Evolutionary conservation across 768 basidiomycete species (phyloP).

Genomic region (Suillus ampliporus): DNA sequence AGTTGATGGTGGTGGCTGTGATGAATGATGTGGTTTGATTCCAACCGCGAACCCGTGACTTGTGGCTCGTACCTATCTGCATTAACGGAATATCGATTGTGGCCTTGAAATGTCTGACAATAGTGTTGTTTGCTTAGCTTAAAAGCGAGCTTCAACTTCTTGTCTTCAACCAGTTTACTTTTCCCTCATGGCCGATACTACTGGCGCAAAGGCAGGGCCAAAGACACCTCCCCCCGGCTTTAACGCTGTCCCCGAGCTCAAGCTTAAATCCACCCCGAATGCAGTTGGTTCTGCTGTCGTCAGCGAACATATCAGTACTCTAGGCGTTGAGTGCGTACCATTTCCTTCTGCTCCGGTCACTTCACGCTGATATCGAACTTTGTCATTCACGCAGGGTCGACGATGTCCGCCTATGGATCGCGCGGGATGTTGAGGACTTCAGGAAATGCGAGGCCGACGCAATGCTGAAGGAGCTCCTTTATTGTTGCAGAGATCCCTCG

Average conservation of each 20-base stretch:
- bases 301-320: constrained; percentile 2
- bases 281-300: not conserved
- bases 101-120: not conserved
- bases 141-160: not conserved
- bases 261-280: constrained; percentile 5
- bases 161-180: not conserved
- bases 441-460: not conserved
- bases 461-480: constrained; percentile 9
- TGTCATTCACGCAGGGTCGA: not conserved
- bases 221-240: not conserved
- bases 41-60: not conserved
- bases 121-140: not conserved
- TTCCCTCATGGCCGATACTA: not conserved
- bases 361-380: not conserved
- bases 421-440: not conserved
- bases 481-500: not conserved
- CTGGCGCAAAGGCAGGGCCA: not conserved
- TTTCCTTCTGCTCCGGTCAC: not conserved
- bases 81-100: not conserved
- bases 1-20: not conserved
- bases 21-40: not conserved
- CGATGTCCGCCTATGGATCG: not conserved
- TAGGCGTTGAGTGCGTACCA: not conserved
- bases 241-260: not conserved
- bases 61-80: not conserved